Evolutionary conservation across 805 yeast genomes (phyloP).

Genomic region (Nakazawaea ambrosiae): DNA sequence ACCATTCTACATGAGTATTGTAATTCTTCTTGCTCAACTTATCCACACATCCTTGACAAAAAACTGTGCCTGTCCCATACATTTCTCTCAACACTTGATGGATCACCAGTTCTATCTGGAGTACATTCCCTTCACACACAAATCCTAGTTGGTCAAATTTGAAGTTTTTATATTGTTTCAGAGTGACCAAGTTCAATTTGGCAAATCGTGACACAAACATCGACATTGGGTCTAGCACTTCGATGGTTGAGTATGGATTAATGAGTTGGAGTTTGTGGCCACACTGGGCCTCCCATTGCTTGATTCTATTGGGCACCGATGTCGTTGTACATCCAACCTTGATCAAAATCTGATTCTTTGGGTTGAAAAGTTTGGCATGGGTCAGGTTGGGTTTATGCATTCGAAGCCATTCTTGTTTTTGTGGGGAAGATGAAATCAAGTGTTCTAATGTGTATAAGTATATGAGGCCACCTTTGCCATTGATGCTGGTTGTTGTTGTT

Average conservation of each 20-base stretch:
- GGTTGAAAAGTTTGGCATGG: slow-evolving; percentile 27
- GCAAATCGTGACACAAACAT: slow-evolving; percentile 12
- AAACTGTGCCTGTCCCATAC: slow-evolving; percentile 42
- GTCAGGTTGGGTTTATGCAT: slow-evolving; percentile 27
- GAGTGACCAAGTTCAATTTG: slow-evolving; percentile 6
- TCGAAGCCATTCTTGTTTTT: slow-evolving; percentile 29
- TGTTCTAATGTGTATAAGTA: slow-evolving; percentile 43
- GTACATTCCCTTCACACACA: slow-evolving; percentile 22
- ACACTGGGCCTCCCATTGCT: slow-evolving; percentile 49
- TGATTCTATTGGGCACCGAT: slow-evolving; percentile 31
- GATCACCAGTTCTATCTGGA: slow-evolving; percentile 32
- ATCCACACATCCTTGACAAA: slow-evolving; percentile 37
- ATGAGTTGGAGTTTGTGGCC: slow-evolving; percentile 35
- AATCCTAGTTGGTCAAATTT: slow-evolving; percentile 28
- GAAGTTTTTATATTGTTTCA: slow-evolving; percentile 15
- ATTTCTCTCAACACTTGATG: slow-evolving; percentile 29
- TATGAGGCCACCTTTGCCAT: slow-evolving; percentile 30
- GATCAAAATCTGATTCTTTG: slow-evolving; percentile 32
- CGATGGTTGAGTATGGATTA: slow-evolving; percentile 22
- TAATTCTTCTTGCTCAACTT: slow-evolving; percentile 13
- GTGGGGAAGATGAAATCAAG: slow-evolving; percentile 23
- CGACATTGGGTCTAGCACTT: slow-evolving; percentile 13
- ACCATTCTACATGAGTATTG: slow-evolving; percentile 49
- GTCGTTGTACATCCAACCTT: slow-evolving; percentile 51
- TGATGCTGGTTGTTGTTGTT: too few relatives aligned